These are phyloP conservation scores for Amanita inopinata DNA, from an alignment of 768 basidiomycete species.

Conservation along the genomic window DNA sequence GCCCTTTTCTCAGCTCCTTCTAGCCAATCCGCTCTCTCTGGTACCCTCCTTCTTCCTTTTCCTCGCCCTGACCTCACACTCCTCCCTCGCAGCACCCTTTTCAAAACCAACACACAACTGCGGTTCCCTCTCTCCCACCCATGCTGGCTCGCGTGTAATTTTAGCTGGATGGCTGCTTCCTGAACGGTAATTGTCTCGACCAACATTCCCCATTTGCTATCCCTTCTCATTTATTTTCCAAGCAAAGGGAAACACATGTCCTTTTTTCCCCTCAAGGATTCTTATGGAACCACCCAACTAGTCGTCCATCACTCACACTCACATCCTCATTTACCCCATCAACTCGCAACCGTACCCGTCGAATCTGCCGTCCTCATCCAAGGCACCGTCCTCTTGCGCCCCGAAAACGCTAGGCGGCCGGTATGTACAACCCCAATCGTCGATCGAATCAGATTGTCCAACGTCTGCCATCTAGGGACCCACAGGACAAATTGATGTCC, in stretches of 20 bases:
- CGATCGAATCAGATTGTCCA: constrained; percentile 12
- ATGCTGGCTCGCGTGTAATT: constrained; percentile 51
- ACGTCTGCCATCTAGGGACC: constrained; percentile 30
- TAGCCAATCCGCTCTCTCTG: constrained; percentile 21
- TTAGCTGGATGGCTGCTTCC: constrained; percentile 78
- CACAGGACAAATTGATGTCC: constrained; percentile 75
- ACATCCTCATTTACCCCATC: constrained; percentile 22
- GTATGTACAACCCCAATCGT: constrained; percentile 31
- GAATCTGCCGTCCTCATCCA: constrained; percentile 74
- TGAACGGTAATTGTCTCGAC: constrained; percentile 51
- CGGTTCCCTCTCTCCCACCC: constrained; percentile 39
- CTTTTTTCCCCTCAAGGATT: constrained; percentile 83
- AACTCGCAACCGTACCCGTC: constrained; percentile 53
- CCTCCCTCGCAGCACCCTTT: constrained; percentile 39
- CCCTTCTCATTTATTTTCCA: constrained; percentile 27
- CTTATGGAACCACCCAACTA: constrained; percentile 71
- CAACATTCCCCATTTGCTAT: constrained; percentile 20
- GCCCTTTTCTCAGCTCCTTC: constrained; percentile 12
- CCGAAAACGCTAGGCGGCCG: constrained; percentile 48
- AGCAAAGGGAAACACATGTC: constrained; percentile 68
- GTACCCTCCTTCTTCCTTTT: constrained; percentile 22
- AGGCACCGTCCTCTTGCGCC: constrained; percentile 62
- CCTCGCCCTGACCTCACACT: constrained; percentile 12
- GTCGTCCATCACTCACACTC: constrained; percentile 42
- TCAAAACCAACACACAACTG: constrained; percentile 55